Conservation (phyloP, 139 green algal species). For the Chlorella sp. region DNA sequence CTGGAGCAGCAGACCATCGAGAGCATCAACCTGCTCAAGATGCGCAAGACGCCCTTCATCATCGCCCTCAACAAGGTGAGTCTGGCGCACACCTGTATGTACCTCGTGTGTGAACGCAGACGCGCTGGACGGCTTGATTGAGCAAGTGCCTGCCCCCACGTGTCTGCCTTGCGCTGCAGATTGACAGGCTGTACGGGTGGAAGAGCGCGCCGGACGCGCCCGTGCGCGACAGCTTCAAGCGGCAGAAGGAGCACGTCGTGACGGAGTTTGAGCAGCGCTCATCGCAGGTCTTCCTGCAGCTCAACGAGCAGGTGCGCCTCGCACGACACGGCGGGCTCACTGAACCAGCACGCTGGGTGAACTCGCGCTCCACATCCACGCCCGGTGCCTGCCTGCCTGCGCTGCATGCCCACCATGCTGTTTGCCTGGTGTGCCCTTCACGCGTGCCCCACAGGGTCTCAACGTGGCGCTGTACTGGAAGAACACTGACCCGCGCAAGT, state of each 20-base stretch:
- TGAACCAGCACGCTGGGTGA: no score
- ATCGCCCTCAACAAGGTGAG: constrained; percentile 95
- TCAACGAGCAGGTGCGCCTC: constrained; percentile 50
- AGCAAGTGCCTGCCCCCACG: no score
- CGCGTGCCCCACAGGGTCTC: constrained; percentile 77
- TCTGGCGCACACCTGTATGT: background rate
- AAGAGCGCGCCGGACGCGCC: constrained; percentile 66
- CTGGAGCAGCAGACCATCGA: constrained; percentile 98
- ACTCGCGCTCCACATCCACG: no score
- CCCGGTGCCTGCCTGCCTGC: no score
- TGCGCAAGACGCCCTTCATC: constrained; percentile 97
- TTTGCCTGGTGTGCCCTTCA: no score
- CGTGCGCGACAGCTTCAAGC: constrained; percentile 68
- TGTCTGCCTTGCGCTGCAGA: no score
- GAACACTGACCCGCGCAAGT: constrained; percentile 85
- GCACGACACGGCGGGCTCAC: no score
- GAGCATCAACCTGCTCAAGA: constrained; percentile 92
- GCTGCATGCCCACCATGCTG: no score
- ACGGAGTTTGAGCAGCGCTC: constrained; percentile 57
- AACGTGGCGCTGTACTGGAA: constrained; percentile 97
- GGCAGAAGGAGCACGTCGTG: constrained; percentile 63
- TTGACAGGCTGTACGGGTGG: constrained; percentile 94
- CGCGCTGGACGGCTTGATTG: no score
- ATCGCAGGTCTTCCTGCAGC: constrained; percentile 42
- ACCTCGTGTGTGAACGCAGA: no score